Conservation (phyloP, 768 basidiomycete genomes). For the Suillus paluster region DNA sequence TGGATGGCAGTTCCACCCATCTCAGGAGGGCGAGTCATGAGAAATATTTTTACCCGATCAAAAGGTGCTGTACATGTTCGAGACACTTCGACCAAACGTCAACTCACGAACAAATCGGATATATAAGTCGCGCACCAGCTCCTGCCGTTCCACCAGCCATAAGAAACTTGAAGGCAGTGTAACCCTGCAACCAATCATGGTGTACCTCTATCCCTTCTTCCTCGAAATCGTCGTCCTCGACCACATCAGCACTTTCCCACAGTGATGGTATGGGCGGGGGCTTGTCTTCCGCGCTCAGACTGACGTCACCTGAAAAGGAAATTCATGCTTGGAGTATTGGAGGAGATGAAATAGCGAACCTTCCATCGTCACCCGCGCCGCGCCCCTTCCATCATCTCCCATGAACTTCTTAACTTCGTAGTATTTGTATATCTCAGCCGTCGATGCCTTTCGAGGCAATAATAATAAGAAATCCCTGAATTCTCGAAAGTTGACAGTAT, state of each 20-base stretch:
- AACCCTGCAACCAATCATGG: conserved; percentile 64
- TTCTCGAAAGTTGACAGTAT: conserved; percentile 76
- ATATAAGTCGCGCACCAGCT: conserved; percentile 63
- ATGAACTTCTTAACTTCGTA: conserved; percentile 72
- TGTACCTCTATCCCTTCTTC: conserved; percentile 66
- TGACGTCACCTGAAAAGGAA: conserved; percentile 68
- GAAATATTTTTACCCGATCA: conserved; percentile 93
- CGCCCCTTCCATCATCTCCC: conserved; percentile 76
- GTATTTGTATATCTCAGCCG: conserved; percentile 85
- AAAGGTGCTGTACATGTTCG: conserved; percentile 97
- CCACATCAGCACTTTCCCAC: conserved; percentile 22
- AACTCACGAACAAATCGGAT: background rate
- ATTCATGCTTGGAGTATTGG: conserved; percentile 21
- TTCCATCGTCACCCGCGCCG: conserved; percentile 87
- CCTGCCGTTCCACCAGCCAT: conserved; percentile 95
- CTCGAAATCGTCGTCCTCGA: conserved; percentile 43
- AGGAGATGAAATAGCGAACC: conserved; percentile 50
- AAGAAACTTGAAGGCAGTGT: conserved; percentile 85
- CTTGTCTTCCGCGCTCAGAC: conserved; percentile 76
- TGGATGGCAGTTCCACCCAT: conserved; percentile 57
- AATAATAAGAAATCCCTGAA: conserved; percentile 91
- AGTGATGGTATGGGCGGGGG: conserved; percentile 42
- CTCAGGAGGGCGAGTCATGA: conserved; percentile 88
- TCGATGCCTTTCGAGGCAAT: conserved; percentile 78
- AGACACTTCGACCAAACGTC: conserved; percentile 65